Evolutionary conservation across 108 stramenopile species (phyloP).

Genomic region (Aurantiochytrium sp.): DNA sequence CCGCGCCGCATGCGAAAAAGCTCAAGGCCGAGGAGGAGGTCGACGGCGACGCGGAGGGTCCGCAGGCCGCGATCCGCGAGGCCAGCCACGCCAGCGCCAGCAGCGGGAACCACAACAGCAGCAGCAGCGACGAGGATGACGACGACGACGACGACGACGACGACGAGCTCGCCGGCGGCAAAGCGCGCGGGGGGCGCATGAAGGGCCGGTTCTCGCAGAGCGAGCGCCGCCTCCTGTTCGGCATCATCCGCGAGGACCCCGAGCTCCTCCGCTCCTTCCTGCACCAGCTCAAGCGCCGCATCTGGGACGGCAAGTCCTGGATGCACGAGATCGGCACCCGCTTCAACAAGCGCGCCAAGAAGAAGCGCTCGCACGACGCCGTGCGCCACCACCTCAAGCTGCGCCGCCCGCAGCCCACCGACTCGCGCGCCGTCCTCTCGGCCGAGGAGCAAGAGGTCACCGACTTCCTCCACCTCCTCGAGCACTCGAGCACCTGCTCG

Average conservation of each 20-base stretch:
- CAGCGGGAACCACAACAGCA: not conserved
- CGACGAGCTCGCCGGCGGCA: not conserved
- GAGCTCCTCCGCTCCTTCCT: conserved; percentile 27
- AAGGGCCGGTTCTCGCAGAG: conserved; percentile 6
- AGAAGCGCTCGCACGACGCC: conserved; percentile 11
- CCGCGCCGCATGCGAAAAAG: not conserved
- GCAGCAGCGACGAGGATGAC: not conserved
- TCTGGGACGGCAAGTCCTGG: conserved; percentile 18
- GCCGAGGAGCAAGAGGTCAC: not conserved
- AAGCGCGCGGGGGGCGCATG: not conserved
- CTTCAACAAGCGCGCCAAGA: not conserved
- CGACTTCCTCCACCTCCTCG: not conserved
- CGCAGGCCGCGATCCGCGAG: not conserved
- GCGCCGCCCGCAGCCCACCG: not conserved
- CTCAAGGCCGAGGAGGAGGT: not conserved
- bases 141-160: not conserved
- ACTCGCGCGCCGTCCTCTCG: not conserved
- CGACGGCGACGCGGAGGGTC: not conserved
- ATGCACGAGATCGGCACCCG: conserved; percentile 23
- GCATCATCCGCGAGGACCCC: conserved; percentile 28
- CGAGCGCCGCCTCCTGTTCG: not conserved
- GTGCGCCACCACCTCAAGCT: conserved; percentile 29
- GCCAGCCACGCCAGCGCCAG: not conserved
- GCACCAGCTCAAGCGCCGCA: conserved; percentile 12
- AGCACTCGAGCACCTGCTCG: conserved; percentile 1